These are phyloP conservation scores for Rosa lucieae DNA, from an alignment of 306 rosid genomes.

Conservation along the genomic window DNA sequence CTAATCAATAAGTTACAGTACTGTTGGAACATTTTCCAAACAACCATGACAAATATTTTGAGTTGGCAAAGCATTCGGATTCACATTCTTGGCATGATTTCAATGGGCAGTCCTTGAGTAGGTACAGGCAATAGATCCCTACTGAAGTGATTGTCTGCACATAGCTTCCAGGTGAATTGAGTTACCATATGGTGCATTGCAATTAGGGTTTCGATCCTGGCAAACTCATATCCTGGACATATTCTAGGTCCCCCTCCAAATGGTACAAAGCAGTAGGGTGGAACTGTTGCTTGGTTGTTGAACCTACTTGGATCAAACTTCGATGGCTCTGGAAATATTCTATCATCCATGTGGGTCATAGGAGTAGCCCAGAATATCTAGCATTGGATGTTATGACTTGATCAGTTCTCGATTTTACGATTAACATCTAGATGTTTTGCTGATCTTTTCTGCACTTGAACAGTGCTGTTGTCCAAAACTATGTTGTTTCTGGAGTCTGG, in stretches of 20 bases:
- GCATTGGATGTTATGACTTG: neutral
- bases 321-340: conserved; percentile 53
- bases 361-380: conserved; percentile 72
- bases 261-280: conserved; percentile 57
- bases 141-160: conserved; percentile 46
- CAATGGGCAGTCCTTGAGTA: no score
- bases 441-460: neutral
- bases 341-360: conserved; percentile 64
- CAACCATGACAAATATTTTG: no score
- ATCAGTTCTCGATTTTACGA: no score
- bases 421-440: no score
- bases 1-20: no score
- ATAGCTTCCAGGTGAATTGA: conserved; percentile 59
- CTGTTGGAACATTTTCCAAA: no score
- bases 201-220: conserved; percentile 43
- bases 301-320: conserved; percentile 73
- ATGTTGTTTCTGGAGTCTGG: neutral
- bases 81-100: no score
- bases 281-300: conserved; percentile 51
- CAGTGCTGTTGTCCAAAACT: neutral
- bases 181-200: conserved; percentile 67
- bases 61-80: no score
- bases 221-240: conserved; percentile 56
- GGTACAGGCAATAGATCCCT: conserved; percentile 68
- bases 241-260: conserved; percentile 66